These are phyloP conservation scores for Cladorrhinum samala DNA, from an alignment of 495 filamentous ascomycete species.

Conservation along the genomic window DNA sequence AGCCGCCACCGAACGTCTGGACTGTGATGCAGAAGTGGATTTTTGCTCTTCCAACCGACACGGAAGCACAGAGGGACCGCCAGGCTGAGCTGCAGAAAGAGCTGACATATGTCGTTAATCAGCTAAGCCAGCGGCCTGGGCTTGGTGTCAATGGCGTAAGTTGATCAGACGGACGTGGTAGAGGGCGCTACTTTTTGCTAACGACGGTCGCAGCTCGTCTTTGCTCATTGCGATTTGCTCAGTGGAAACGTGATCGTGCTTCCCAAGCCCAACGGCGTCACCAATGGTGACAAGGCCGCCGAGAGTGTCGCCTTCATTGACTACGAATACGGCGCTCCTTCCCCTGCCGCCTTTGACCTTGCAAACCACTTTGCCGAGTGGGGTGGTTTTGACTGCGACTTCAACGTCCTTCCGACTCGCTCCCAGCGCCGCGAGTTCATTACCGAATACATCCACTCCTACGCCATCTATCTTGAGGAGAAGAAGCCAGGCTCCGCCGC, in stretches of 20 bases:
- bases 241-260: conserved; percentile 90
- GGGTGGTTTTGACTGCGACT: conserved; percentile 95
- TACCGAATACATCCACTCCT: conserved; percentile 65
- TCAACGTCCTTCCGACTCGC: conserved; percentile 70
- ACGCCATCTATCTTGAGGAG: conserved; percentile 33
- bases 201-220: conserved; percentile 58
- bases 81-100: conserved; percentile 67
- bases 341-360: conserved; percentile 94
- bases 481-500: conserved; percentile 28
- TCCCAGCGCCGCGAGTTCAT: conserved; percentile 76
- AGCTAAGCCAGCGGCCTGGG: conserved; percentile 67
- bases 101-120: conserved; percentile 58
- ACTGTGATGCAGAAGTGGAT: conserved; percentile 95
- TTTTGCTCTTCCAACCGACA: conserved; percentile 67
- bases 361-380: conserved; percentile 99
- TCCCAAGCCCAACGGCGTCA: conserved; percentile 37
- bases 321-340: conserved; percentile 93
- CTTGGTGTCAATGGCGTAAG: conserved; percentile 67
- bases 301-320: conserved; percentile 83
- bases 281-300: conserved; percentile 25
- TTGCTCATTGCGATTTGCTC: conserved; percentile 92
- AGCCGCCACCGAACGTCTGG: conserved; percentile 77
- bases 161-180: conserved; percentile 8
- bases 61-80: conserved; percentile 57
- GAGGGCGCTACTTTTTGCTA: conserved; percentile 10